Conservation (phyloP, 441 rosid genomes). For the Populus trichocarpa region DNA sequence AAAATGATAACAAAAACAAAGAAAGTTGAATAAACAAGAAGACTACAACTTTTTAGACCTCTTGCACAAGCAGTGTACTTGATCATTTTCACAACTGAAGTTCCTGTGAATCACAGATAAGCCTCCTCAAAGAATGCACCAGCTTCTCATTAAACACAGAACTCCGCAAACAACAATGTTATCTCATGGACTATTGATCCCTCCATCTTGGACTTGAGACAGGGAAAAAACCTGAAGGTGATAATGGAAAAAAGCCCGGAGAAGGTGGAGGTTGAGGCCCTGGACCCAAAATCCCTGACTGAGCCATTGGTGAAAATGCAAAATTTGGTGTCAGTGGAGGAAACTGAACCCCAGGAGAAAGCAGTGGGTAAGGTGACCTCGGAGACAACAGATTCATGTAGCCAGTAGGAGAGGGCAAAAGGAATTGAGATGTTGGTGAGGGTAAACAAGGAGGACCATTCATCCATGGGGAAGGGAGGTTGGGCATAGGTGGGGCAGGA, state of each 20-base stretch:
- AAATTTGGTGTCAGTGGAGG: constrained; percentile 64
- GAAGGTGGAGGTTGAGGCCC: constrained; percentile 78
- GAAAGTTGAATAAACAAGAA: background rate
- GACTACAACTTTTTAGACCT: constrained; percentile 22
- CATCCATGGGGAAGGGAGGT: constrained; percentile 40
- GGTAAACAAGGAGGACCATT: constrained; percentile 51
- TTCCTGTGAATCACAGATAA: constrained; percentile 16
- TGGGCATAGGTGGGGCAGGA: constrained; percentile 36
- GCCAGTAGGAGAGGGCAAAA: constrained; percentile 48
- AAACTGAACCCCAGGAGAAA: constrained; percentile 62
- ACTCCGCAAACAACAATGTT: constrained; percentile 20
- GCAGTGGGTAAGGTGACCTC: constrained; percentile 53
- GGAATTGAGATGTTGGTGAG: constrained; percentile 77
- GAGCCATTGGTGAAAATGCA: constrained; percentile 53
- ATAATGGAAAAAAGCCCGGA: constrained; percentile 56
- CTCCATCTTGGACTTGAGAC: constrained; percentile 84
- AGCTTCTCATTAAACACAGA: constrained; percentile 25
- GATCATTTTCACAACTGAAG: constrained; percentile 21
- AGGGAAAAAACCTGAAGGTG: constrained; percentile 67
- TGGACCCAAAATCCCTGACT: constrained; percentile 68
- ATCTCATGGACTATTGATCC: constrained; percentile 38
- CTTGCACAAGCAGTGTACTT: constrained; percentile 29
- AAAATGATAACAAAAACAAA: constrained; percentile 12
- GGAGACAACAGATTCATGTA: constrained; percentile 52
- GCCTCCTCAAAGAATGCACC: constrained; percentile 16